phyloP scores from a whole-genome alignment of 257 asterid genomes.

The Cynanchum wilfordii region DNA sequence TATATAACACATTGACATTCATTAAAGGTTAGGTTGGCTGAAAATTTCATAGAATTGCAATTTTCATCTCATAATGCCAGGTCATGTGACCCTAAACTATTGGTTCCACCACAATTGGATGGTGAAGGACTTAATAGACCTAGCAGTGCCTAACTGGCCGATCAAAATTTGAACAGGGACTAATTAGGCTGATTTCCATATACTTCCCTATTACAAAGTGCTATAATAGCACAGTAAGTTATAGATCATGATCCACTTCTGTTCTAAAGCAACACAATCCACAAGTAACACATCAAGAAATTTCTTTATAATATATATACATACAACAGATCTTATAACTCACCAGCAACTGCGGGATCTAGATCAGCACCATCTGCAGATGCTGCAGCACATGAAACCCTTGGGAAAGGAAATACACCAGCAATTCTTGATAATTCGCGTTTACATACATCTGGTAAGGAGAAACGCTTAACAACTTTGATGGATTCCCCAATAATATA shows the following conservation, averaged over 20 bases:
- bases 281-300: background rate
- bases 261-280: background rate
- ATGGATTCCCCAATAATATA: constrained; percentile 71
- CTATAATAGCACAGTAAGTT: background rate
- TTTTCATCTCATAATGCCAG: no score
- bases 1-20: no score
- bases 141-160: no score
- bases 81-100: no score
- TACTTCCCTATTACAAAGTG: background rate
- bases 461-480: constrained; percentile 76
- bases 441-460: constrained; percentile 75
- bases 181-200: no score
- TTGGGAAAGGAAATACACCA: constrained; percentile 72
- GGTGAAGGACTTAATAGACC: no score
- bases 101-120: no score
- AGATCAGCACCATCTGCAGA: constrained; percentile 72
- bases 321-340: constrained; percentile 18
- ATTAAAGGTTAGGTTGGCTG: no score
- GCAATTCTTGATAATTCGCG: constrained; percentile 52
- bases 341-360: constrained; percentile 80
- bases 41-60: no score
- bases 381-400: constrained; percentile 85
- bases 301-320: background rate
- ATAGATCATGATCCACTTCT: background rate
- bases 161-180: no score